Evolutionary conservation across 1,139 yeast genomes (phyloP).

Genomic region (Pichia sp.): DNA sequence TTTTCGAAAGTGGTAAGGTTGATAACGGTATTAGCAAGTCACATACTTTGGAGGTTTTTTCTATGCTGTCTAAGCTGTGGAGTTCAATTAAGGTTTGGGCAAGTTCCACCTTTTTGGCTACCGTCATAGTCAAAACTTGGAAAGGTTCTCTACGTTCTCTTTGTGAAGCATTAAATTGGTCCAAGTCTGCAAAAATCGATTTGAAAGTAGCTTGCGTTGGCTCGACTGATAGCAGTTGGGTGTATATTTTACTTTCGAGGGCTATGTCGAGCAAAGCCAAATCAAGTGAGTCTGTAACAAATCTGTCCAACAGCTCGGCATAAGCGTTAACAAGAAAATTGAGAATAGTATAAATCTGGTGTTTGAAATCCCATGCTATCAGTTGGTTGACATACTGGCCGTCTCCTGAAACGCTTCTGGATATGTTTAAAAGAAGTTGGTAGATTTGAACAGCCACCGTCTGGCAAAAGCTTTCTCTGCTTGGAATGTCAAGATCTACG

Average conservation of each 20-base stretch:
- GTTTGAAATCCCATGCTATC: constrained; percentile 22
- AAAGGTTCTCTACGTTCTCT: constrained; percentile 26
- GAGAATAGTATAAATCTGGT: constrained; percentile 25
- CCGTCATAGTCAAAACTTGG: constrained; percentile 18
- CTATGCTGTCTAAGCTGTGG: constrained; percentile 6
- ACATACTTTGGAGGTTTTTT: constrained; percentile 25
- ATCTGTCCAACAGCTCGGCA: constrained; percentile 17
- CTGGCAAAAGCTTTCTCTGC: constrained; percentile 22
- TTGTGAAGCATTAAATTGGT: constrained; percentile 21
- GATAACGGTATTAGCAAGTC: constrained; percentile 20
- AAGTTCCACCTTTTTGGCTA: constrained; percentile 21
- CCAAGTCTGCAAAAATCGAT: constrained; percentile 22
- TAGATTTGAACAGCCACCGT: constrained; percentile 23
- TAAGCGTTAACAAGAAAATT: constrained; percentile 22
- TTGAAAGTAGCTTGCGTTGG: neutral
- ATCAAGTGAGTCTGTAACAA: constrained; percentile 13
- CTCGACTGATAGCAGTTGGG: constrained; percentile 13
- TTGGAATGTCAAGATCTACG: constrained; percentile 37
- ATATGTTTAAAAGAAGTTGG: constrained; percentile 16
- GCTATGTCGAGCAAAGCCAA: constrained; percentile 21
- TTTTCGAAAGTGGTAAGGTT: constrained; percentile 24
- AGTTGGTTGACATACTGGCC: constrained; percentile 12
- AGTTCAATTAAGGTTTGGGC: constrained; percentile 25
- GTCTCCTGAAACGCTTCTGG: constrained; percentile 4
- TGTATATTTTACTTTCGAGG: constrained; percentile 18